phyloP scores from a whole-genome alignment of 2,329 filamentous ascomycete species.

The Dactylellina cionopaga region DNA sequence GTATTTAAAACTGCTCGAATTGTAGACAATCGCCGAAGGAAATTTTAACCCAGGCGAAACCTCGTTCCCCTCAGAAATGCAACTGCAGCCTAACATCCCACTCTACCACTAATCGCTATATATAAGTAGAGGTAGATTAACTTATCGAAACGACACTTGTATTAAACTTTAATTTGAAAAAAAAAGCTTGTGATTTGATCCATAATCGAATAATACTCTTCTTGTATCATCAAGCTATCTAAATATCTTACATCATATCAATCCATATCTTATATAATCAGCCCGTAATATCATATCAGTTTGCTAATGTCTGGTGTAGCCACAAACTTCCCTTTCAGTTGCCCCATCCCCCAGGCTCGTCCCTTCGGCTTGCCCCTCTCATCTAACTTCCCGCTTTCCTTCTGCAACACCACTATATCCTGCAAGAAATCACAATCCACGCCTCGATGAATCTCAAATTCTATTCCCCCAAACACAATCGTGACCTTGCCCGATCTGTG shows the following conservation, averaged over 20 bases:
- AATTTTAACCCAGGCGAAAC: too few relatives aligned
- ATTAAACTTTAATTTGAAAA: too few relatives aligned
- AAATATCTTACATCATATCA: constrained; percentile 36
- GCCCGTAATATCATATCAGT: constrained; percentile 23
- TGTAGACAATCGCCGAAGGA: too few relatives aligned
- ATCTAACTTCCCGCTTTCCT: constrained; percentile 54
- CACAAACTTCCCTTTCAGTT: constrained; percentile 73
- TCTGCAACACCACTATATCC: constrained; percentile 65
- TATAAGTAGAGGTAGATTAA: too few relatives aligned
- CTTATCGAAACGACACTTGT: too few relatives aligned
- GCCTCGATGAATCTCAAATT: constrained; percentile 69
- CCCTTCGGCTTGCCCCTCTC: constrained; percentile 56
- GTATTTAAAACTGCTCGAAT: too few relatives aligned
- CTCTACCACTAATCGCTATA: too few relatives aligned
- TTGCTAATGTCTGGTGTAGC: constrained; percentile 66
- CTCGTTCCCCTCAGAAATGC: too few relatives aligned
- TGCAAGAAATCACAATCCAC: constrained; percentile 69
- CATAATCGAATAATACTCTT: too few relatives aligned
- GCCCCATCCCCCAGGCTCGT: constrained; percentile 67
- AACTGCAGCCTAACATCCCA: too few relatives aligned
- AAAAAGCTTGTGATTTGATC: too few relatives aligned
- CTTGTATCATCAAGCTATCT: too few relatives aligned
- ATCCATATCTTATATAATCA: constrained; percentile 1
- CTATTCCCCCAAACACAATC: constrained; percentile 72
- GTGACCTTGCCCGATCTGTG: constrained; percentile 71